Percentiles rank a stretch among this genome's conserved stretches.
Evolutionary conservation across 169 alveolate species (phyloP).

Genomic region (Eimeria maxima): DNA sequence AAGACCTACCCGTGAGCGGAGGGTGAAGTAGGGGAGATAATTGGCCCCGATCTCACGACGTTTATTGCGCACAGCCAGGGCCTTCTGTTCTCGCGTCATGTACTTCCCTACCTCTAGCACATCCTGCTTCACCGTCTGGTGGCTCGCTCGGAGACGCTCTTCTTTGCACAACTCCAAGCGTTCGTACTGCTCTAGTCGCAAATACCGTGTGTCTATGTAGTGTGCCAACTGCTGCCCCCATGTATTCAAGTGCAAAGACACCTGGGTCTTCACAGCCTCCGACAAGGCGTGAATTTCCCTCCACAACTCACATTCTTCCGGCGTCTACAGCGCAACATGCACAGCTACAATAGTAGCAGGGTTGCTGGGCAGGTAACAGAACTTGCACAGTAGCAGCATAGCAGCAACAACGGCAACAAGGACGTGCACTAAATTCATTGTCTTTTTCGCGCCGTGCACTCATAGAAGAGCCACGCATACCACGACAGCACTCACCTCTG

Average conservation of each 20-base stretch:
- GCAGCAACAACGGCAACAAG: background rate
- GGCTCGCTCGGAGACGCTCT: slow-evolving; percentile 32
- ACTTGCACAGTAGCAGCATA: background rate
- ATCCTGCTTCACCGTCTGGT: background rate
- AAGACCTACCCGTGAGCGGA: slow-evolving; percentile 56
- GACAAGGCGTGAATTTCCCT: slow-evolving; percentile 35
- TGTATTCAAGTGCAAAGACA: slow-evolving; percentile 46
- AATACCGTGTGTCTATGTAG: slow-evolving; percentile 56
- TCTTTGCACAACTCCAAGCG: slow-evolving; percentile 7
- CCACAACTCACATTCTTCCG: slow-evolving; percentile 59
- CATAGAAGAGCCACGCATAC: background rate
- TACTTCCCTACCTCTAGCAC: background rate
- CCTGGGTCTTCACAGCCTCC: slow-evolving; percentile 32
- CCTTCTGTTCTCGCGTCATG: slow-evolving; percentile 61
- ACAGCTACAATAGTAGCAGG: background rate
- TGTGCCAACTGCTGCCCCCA: slow-evolving; percentile 72
- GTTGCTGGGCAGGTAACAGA: background rate
- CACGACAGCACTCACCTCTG: slow-evolving; percentile 15
- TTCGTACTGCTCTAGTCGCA: slow-evolving; percentile 71
- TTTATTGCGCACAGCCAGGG: background rate
- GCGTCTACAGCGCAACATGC: background rate
- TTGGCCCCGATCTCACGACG: background rate
- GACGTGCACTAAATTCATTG: background rate
- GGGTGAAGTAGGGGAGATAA: slow-evolving; percentile 32
- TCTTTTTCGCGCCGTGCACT: background rate